Conservation (phyloP, 306 rosid genomes). For the Oemleria cerasiformis region DNA sequence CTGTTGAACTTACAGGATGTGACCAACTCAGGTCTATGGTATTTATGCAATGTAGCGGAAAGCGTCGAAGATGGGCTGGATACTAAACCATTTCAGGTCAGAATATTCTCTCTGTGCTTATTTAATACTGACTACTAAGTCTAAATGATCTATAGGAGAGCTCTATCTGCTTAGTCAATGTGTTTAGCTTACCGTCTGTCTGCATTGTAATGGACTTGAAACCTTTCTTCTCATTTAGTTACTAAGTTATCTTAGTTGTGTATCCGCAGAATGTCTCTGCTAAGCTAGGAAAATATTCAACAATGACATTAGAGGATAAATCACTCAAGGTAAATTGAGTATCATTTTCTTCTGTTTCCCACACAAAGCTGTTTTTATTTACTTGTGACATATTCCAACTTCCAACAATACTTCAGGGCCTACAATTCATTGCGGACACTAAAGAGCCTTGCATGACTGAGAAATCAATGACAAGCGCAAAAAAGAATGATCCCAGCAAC, state of each 20-base stretch:
- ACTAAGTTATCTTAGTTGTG: not conserved
- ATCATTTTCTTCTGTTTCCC: not conserved
- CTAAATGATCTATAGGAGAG: not conserved
- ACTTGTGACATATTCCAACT: not conserved
- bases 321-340: constrained; percentile 39
- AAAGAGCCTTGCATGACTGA: constrained; percentile 17
- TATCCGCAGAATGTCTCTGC: constrained; percentile 34
- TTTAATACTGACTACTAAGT: not conserved
- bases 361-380: not conserved
- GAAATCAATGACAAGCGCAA: constrained; percentile 8
- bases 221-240: not conserved
- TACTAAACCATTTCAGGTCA: constrained; percentile 35
- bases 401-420: constrained; percentile 38
- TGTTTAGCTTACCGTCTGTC: not conserved
- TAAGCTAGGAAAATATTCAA: constrained; percentile 28
- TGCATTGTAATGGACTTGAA: not conserved
- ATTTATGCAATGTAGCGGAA: constrained; percentile 49
- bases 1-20: constrained; percentile 21
- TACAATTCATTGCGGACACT: constrained; percentile 44
- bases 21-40: constrained; percentile 49
- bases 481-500: constrained; percentile 14
- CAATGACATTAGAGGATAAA: constrained; percentile 33
- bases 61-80: constrained; percentile 32
- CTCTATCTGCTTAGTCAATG: not conserved
- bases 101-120: constrained; percentile 1